Conservation (phyloP, 345 rosid genomes). For the Ailanthus altissimus region DNA sequence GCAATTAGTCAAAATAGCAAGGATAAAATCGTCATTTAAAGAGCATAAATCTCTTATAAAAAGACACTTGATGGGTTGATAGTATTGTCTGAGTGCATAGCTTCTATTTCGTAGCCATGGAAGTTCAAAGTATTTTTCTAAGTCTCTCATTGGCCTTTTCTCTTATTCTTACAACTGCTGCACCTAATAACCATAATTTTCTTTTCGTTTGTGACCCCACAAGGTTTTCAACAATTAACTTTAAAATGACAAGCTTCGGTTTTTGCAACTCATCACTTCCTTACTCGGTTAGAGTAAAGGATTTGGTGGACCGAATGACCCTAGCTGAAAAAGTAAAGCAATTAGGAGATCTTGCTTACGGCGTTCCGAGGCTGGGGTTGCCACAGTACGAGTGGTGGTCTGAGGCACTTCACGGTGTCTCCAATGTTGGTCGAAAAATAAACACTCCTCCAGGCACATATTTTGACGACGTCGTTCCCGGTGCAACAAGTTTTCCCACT, state of each 20-base stretch:
- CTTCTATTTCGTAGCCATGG: too few species aligned
- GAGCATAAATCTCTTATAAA: too few species aligned
- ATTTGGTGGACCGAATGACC: conserved; percentile 38
- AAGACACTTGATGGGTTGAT: too few species aligned
- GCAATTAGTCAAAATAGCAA: too few species aligned
- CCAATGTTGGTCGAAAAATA: conserved; percentile 27
- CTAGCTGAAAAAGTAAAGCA: conserved; percentile 36
- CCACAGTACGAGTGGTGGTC: conserved; percentile 51
- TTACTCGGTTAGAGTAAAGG: conserved; percentile 32
- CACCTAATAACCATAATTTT: background rate
- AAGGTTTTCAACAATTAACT: background rate
- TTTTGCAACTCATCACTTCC: background rate
- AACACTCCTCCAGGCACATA: conserved; percentile 21
- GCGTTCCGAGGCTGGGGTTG: conserved; percentile 38
- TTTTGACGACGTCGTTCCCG: conserved; percentile 35
- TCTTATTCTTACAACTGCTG: background rate
- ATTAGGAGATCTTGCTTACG: conserved; percentile 27
- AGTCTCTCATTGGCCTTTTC: too few species aligned
- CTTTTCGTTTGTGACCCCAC: background rate
- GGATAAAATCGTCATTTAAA: too few species aligned
- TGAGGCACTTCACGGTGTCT: conserved; percentile 49
- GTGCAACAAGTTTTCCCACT: conserved; percentile 47
- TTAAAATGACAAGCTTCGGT: background rate
- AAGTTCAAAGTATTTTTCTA: too few species aligned
- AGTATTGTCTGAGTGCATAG: too few species aligned